A percentile compares a stretch with the other conserved stretches of the same genome.
Evolutionary conservation across 345 rosid genomes (phyloP).

Genomic region (Dovyalis caffra): DNA sequence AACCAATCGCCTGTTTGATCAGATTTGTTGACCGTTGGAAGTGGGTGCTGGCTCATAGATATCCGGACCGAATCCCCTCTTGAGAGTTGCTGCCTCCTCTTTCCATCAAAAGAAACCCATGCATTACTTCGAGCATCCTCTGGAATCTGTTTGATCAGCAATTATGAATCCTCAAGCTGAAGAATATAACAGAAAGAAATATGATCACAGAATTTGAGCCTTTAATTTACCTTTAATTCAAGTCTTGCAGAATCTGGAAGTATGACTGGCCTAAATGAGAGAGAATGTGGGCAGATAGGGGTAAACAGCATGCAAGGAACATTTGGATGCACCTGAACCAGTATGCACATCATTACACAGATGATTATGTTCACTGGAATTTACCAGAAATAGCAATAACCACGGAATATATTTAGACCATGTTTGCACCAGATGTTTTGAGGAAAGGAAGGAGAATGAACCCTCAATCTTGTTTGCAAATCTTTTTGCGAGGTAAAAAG

Average conservation of each 20-base stretch:
- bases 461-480: background rate
- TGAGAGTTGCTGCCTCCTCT: conserved; percentile 95
- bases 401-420: background rate
- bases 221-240: conserved; percentile 66
- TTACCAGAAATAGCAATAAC: conserved; percentile 4
- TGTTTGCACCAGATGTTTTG: background rate
- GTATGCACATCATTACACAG: background rate
- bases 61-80: conserved; percentile 90
- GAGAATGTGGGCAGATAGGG: conserved; percentile 97
- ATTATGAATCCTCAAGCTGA: background rate
- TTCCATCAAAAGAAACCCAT: conserved; percentile 99
- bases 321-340: conserved; percentile 93
- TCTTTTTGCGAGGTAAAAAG: background rate
- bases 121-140: conserved; percentile 92
- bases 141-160: conserved; percentile 57
- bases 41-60: conserved; percentile 93
- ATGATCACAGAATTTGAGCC: background rate
- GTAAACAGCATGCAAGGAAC: conserved; percentile 99
- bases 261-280: conserved; percentile 95
- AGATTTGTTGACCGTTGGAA: conserved; percentile 88
- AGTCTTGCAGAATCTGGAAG: conserved; percentile 98
- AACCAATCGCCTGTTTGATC: conserved; percentile 99
- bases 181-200: background rate
- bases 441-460: background rate
- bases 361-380: background rate